Conservation (phyloP, 805 yeast genomes). For the Wickerhamomyces subpelliculosus region DNA sequence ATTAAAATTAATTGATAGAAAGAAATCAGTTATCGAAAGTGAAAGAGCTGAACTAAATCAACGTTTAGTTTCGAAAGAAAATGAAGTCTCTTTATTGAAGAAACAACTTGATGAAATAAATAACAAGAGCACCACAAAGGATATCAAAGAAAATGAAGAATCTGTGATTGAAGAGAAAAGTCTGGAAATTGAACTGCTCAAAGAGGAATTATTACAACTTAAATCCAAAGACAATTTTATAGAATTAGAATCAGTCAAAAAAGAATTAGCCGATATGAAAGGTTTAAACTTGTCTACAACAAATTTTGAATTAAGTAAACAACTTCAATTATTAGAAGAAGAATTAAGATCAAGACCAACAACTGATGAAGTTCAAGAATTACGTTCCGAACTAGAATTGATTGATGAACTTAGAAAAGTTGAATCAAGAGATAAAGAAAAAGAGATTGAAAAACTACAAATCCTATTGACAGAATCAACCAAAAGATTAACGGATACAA, state of each 20-base stretch:
- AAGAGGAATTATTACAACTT: constrained; percentile 14
- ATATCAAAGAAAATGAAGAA: not conserved
- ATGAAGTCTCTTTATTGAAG: constrained; percentile 3
- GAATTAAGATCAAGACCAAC: constrained; percentile 32
- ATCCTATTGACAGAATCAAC: constrained; percentile 6
- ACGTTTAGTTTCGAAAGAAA: not conserved
- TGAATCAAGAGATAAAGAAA: constrained; percentile 23
- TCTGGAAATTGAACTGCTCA: constrained; percentile 18
- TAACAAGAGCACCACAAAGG: constrained; percentile 13
- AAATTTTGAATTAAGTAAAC: constrained; percentile 20
- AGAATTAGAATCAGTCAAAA: constrained; percentile 5
- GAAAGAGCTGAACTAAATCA: not conserved
- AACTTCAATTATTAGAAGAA: constrained; percentile 13
- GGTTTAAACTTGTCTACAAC: constrained; percentile 10
- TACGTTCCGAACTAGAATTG: constrained; percentile 38
- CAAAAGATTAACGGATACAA: no score
- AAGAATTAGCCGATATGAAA: constrained; percentile 5
- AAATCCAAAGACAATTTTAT: constrained; percentile 5
- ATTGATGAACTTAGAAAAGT: constrained; percentile 27
- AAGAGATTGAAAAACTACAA: constrained; percentile 16
- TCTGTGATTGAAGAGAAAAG: constrained; percentile 15
- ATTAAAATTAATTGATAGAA: not conserved
- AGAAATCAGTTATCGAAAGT: not conserved
- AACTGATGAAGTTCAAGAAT: constrained; percentile 33
- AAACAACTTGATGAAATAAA: constrained; percentile 1